Base-by-base conservation (phyloP, 2,329 filamentous ascomycete genomes). In the Corniculantispora saksenae region DNA sequence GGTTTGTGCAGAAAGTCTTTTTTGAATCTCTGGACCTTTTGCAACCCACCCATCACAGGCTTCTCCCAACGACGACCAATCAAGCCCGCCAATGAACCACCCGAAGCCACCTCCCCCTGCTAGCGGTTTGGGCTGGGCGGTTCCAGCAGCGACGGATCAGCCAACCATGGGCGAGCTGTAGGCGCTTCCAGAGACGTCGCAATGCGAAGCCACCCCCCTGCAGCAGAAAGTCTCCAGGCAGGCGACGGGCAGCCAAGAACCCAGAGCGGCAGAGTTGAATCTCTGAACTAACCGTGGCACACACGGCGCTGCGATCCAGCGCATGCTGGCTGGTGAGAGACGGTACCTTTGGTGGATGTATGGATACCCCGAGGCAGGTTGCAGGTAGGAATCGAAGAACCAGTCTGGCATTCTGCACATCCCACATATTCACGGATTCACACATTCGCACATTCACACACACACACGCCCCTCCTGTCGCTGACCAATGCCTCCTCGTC, bases 61-160 rank as follows among this genome's bases (percentile, higher is more conserved):
- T 19, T 3, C 19, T 23, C 19, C 17, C 47, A 21, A 12, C n/a
- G n/a, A n/a, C n/a, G n/a, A n/a, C 47, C 47, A 50, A 50, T 50
- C 23, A 43, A 43, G 10, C 38, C 38, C n/a, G n/a, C n/a, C 12
- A 43, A 43, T 43, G 38, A 43, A 32, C 32, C 32, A 32, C 32
- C 10, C 32, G 10, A 5, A 5, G 6, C 5, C 32, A 32, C 32
- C 32, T 7, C 13, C 10, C 57, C 43, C 57, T 60, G 43, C 32
- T 53, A 61, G 58, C 32, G 45, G 47, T 61, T 61, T 61, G 45
- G 21, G 23, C 23, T 43, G 58, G 58, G 58, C 58, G 58, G 47
- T 25, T 51, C 47, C 47, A 48, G 45, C 43, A 51, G 7, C 51
- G 10, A 27, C 13, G 19, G n/a, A 29, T 29, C 47, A 35, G 29